phyloP scores from a whole-genome alignment of 176 grass and related monocot genomes.

The Oryza punctata region DNA sequence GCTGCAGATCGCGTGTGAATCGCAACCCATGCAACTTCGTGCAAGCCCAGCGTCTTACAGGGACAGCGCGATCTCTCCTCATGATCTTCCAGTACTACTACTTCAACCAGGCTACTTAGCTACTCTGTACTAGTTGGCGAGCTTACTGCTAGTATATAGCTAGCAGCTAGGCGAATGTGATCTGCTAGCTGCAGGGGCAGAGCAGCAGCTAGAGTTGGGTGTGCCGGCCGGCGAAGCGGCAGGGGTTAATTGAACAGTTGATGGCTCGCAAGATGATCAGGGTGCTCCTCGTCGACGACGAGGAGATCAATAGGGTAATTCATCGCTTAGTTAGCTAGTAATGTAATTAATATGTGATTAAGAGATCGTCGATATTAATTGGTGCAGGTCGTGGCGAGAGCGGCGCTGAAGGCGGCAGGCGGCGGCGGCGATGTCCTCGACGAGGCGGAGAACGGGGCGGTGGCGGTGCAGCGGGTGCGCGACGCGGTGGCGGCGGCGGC shows the following conservation, averaged over 20 bases:
- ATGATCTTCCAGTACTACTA: background rate
- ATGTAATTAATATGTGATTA: too few relatives aligned
- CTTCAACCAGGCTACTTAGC: background rate
- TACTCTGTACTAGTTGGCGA: background rate
- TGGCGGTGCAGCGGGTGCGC: slow-evolving; percentile 50
- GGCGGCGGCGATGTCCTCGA: slow-evolving; percentile 31
- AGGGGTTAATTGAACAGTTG: too few relatives aligned
- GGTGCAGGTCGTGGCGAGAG: slow-evolving; percentile 50
- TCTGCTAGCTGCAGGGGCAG: too few relatives aligned
- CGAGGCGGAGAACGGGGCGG: slow-evolving; percentile 47
- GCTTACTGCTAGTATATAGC: background rate
- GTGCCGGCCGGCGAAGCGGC: too few relatives aligned
- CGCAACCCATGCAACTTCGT: slow-evolving; percentile 3
- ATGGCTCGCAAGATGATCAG: slow-evolving; percentile 28
- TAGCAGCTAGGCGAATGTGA: background rate
- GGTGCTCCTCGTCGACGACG: slow-evolving; percentile 64
- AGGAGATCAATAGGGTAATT: slow-evolving; percentile 43
- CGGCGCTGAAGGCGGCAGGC: slow-evolving; percentile 30
- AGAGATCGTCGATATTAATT: too few relatives aligned
- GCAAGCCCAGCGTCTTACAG: background rate
- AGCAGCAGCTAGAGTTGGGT: too few relatives aligned
- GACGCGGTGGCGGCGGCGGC: background rate
- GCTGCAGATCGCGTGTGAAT: slow-evolving; percentile 31
- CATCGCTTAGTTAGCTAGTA: background rate
- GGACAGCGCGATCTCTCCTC: background rate